phyloP scores from a whole-genome alignment of 139 green algal genomes.

The Chara braunii region DNA sequence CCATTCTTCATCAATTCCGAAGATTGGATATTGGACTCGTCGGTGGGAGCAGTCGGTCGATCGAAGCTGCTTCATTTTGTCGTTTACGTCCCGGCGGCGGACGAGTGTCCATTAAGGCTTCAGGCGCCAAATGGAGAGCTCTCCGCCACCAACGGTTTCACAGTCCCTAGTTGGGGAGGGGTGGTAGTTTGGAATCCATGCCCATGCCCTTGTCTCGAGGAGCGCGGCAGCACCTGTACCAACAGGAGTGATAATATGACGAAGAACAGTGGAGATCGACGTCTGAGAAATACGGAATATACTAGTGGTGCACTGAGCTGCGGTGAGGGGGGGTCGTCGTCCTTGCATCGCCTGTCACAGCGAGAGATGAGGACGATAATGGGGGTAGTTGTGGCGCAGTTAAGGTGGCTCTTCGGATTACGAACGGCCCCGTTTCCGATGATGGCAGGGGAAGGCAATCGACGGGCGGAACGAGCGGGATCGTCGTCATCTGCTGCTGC shows the following conservation, averaged over 20 bases:
- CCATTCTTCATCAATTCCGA: slow-evolving; percentile 29
- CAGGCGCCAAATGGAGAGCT: slow-evolving; percentile 23
- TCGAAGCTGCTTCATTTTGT: slow-evolving; percentile 31
- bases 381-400: slow-evolving; percentile 21
- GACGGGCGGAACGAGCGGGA: too few relatives aligned
- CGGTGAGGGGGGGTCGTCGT: too few relatives aligned
- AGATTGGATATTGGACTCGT: slow-evolving; percentile 33
- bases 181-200: slow-evolving; percentile 21
- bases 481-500: too few relatives aligned
- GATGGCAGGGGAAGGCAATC: background rate
- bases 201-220: background rate
- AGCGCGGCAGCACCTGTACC: background rate
- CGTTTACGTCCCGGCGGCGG: slow-evolving; percentile 18
- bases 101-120: slow-evolving; percentile 20
- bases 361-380: slow-evolving; percentile 6
- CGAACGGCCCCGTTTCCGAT: background rate
- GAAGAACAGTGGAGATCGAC: slow-evolving; percentile 5
- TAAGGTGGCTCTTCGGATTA: slow-evolving; percentile 17
- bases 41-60: slow-evolving; percentile 7
- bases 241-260: background rate
- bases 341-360: too few relatives aligned
- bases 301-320: too few relatives aligned
- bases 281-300: background rate
- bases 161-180: slow-evolving; percentile 9
- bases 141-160: slow-evolving; percentile 34